A percentile compares a stretch with the other conserved stretches of the same genome.
Conservation (phyloP, 2,329 filamentous ascomycete genomes). For the Epichloe aotearoae region DNA sequence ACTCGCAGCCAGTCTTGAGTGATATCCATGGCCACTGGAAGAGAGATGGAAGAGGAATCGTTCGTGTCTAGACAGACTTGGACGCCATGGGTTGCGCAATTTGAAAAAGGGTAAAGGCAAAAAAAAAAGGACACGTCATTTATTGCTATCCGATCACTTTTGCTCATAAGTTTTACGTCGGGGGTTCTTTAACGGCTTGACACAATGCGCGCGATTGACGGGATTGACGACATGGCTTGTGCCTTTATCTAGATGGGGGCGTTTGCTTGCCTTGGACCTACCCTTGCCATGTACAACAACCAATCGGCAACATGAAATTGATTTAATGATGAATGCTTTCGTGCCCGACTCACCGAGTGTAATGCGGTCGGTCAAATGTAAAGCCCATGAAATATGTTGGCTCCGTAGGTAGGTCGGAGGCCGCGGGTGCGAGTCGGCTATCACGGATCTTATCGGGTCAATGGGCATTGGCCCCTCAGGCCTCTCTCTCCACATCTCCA, state of each 20-base stretch:
- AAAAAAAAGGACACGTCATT: background rate
- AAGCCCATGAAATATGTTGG: no score
- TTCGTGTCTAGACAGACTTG: background rate
- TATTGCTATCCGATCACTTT: conserved; percentile 2
- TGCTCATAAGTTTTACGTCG: background rate
- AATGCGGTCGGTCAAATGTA: no score
- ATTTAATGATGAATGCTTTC: background rate
- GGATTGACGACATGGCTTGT: conserved; percentile 1
- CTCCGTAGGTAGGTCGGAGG: background rate
- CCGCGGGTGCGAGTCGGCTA: conserved; percentile 2
- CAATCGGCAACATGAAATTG: conserved; percentile 1
- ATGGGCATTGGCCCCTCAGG: background rate
- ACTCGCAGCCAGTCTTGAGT: conserved; percentile 42
- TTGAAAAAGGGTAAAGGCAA: background rate
- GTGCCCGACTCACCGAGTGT: no score
- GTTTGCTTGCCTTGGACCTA: conserved; percentile 3
- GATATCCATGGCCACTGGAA: background rate
- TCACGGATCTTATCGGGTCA: conserved; percentile 9
- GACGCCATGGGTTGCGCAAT: background rate
- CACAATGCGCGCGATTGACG: background rate
- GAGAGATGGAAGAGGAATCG: background rate
- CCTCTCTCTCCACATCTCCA: background rate
- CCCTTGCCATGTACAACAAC: conserved; percentile 3
- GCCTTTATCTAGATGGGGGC: conserved; percentile 4
- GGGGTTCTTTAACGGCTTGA: background rate